Conservation (phyloP, 768 basidiomycete species). For the Boletus fagicola region DNA sequence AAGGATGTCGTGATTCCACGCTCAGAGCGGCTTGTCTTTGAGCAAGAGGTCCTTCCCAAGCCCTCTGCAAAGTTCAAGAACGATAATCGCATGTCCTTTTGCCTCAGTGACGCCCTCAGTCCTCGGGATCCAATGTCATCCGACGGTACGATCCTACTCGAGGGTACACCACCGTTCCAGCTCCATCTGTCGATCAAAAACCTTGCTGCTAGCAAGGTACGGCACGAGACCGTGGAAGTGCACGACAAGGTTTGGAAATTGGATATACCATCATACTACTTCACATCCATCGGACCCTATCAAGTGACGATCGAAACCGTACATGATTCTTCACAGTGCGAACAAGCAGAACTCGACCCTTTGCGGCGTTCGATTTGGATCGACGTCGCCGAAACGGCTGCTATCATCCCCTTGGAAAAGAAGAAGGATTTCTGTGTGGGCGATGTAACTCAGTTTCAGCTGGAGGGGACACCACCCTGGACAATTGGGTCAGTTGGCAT, state of each 20-base stretch:
- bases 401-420: slow-evolving; percentile 81
- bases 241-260: slow-evolving; percentile 62
- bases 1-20: slow-evolving; percentile 62
- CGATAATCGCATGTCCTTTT: slow-evolving; percentile 65
- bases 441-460: slow-evolving; percentile 84
- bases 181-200: slow-evolving; percentile 75
- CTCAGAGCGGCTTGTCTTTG: slow-evolving; percentile 67
- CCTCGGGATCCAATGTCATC: slow-evolving; percentile 49
- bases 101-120: slow-evolving; percentile 65
- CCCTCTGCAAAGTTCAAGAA: slow-evolving; percentile 80
- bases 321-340: slow-evolving; percentile 79
- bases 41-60: slow-evolving; percentile 80
- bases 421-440: slow-evolving; percentile 86
- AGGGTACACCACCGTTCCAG: slow-evolving; percentile 85
- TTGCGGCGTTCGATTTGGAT: slow-evolving; percentile 67
- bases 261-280: slow-evolving; percentile 65
- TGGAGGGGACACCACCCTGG: slow-evolving; percentile 95
- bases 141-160: slow-evolving; percentile 61
- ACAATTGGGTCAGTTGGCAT: slow-evolving; percentile 61
- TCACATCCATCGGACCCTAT: slow-evolving; percentile 80
- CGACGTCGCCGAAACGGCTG: slow-evolving; percentile 95
- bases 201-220: slow-evolving; percentile 65
- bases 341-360: slow-evolving; percentile 65
- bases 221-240: slow-evolving; percentile 55
- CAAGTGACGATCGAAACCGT: slow-evolving; percentile 75